Conservation (phyloP, 371 early-diverging fungal species). For the Lichtheimia ornata region DNA sequence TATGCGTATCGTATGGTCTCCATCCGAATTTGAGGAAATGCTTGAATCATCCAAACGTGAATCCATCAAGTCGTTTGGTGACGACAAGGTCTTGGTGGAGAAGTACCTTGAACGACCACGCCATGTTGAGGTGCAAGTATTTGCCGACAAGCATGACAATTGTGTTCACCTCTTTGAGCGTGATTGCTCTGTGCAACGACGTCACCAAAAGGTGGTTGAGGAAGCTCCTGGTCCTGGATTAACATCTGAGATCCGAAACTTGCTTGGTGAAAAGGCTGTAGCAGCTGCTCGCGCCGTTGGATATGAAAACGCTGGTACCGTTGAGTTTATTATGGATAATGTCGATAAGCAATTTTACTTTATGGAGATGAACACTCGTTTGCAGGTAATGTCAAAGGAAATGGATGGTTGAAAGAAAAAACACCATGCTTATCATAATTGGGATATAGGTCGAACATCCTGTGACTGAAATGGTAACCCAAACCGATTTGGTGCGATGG, state of each 20-base stretch:
- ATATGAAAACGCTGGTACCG: slow-evolving; percentile 95
- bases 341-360: slow-evolving; percentile 91
- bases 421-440: neutral
- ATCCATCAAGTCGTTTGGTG: slow-evolving; percentile 89
- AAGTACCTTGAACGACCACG: slow-evolving; percentile 84
- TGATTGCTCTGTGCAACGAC: slow-evolving; percentile 96
- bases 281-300: slow-evolving; percentile 90
- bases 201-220: slow-evolving; percentile 98
- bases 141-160: slow-evolving; percentile 90
- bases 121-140: slow-evolving; percentile 97
- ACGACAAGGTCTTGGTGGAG: slow-evolving; percentile 91
- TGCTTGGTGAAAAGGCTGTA: slow-evolving; percentile 89
- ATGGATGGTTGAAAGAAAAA: slow-evolving; percentile 8
- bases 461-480: slow-evolving; percentile 95
- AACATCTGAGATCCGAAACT: slow-evolving; percentile 67
- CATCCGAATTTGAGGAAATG: slow-evolving; percentile 85
- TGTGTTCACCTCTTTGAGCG: slow-evolving; percentile 93
- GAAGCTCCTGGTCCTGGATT: slow-evolving; percentile 80
- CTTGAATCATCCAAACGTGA: slow-evolving; percentile 85
- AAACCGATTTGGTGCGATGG: slow-evolving; percentile 93
- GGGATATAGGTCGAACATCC: slow-evolving; percentile 92
- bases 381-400: slow-evolving; percentile 56
- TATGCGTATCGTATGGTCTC: slow-evolving; percentile 83
- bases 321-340: slow-evolving; percentile 96
- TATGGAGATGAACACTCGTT: slow-evolving; percentile 97